These are phyloP conservation scores for Fusarium continuum DNA, from an alignment of 2,329 filamentous ascomycete species.

Conservation along the genomic window DNA sequence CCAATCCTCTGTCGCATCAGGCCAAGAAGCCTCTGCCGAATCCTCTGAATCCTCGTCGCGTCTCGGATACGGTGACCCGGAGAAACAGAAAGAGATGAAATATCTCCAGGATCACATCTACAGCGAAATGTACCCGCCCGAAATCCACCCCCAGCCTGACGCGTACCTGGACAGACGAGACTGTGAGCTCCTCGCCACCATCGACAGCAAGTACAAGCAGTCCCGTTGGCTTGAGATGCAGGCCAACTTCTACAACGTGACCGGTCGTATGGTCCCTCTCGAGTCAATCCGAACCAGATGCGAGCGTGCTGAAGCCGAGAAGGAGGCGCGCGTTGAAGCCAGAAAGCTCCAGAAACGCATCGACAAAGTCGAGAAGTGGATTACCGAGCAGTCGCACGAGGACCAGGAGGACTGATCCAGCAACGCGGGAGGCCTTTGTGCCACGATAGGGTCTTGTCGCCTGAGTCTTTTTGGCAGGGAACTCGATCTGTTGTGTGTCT, in stretches of 20 bases:
- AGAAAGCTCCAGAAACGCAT: neutral
- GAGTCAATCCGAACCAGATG: slow-evolving; percentile 50
- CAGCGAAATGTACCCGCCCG: slow-evolving; percentile 44
- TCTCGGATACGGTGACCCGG: slow-evolving; percentile 25
- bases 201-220: slow-evolving; percentile 47
- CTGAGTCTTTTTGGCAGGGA: neutral
- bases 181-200: slow-evolving; percentile 48
- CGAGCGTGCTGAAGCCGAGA: slow-evolving; percentile 42
- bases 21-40: slow-evolving; percentile 44
- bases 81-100: slow-evolving; percentile 38
- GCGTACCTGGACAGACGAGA: slow-evolving; percentile 44
- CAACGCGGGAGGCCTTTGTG: neutral
- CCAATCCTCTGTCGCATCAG: slow-evolving; percentile 32
- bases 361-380: slow-evolving; percentile 36
- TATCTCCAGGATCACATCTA: slow-evolving; percentile 49
- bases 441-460: neutral
- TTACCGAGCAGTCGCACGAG: slow-evolving; percentile 5
- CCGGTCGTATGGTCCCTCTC: slow-evolving; percentile 53
- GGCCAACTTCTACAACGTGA: slow-evolving; percentile 55
- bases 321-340: slow-evolving; percentile 5
- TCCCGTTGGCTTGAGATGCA: slow-evolving; percentile 55
- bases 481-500: slow-evolving; percentile 1
- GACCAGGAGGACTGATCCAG: neutral
- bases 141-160: slow-evolving; percentile 34
- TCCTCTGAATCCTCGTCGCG: slow-evolving; percentile 20